Evolutionary conservation across 164 flowering plant genomes (phyloP).

Genomic region (Liriodendron chinense): DNA sequence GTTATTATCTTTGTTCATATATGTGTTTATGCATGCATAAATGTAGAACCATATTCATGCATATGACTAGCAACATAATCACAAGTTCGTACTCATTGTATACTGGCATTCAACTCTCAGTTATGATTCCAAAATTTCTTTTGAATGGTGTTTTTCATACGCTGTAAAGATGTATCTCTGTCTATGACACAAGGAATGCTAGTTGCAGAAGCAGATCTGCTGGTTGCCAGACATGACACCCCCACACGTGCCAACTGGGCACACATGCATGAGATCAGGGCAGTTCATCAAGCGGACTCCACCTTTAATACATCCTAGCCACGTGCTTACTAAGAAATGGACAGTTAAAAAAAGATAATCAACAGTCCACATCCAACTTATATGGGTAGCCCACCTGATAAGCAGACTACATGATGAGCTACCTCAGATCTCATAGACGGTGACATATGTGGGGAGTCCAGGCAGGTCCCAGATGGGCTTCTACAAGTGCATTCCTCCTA

Average conservation of each 20-base stretch:
- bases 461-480: background rate
- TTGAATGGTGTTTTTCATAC: background rate
- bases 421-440: background rate
- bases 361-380: background rate
- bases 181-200: background rate
- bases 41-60: background rate
- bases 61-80: background rate
- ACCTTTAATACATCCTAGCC: background rate
- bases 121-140: slow-evolving; percentile 20
- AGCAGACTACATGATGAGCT: background rate
- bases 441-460: background rate
- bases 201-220: background rate
- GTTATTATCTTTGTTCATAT: background rate
- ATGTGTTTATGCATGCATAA: background rate
- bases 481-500: background rate
- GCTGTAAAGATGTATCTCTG: background rate
- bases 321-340: background rate
- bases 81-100: background rate
- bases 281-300: background rate
- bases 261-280: background rate
- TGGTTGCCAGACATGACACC: background rate
- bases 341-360: background rate
- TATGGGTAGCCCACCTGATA: background rate
- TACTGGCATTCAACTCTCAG: slow-evolving; percentile 1
- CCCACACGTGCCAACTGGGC: no score